Conservation (phyloP, 2,329 filamentous ascomycete genomes). For the Setomelanomma holmii region DNA sequence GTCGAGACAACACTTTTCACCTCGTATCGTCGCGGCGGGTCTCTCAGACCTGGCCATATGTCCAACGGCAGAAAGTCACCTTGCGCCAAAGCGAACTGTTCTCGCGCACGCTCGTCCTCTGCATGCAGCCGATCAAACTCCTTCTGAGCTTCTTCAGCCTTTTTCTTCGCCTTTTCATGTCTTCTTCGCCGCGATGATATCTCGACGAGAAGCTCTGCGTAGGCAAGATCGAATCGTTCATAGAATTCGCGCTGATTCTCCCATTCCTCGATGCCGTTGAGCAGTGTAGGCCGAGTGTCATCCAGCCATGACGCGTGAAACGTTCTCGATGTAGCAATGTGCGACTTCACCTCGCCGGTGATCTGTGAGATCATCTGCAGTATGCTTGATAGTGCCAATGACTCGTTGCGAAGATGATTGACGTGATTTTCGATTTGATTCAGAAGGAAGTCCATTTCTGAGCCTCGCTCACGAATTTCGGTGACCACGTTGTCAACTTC, state of each 20-base stretch:
- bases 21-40: conserved; percentile 45
- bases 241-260: conserved; percentile 82
- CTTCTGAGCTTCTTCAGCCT: conserved; percentile 79
- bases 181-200: conserved; percentile 76
- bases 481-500: conserved; percentile 69
- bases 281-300: conserved; percentile 74
- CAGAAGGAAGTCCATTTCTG: conserved; percentile 78
- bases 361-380: conserved; percentile 73
- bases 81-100: conserved; percentile 80
- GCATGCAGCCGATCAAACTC: conserved; percentile 78
- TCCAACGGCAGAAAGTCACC: conserved; percentile 88
- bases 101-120: conserved; percentile 73
- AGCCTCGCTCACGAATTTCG: conserved; percentile 76
- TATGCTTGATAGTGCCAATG: conserved; percentile 66
- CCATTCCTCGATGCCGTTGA: conserved; percentile 74
- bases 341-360: conserved; percentile 68
- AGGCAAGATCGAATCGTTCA: conserved; percentile 82
- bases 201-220: conserved; percentile 84
- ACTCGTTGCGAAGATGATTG: conserved; percentile 61
- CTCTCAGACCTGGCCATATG: conserved; percentile 73
- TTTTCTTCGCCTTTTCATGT: conserved; percentile 74
- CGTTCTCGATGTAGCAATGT: conserved; percentile 69
- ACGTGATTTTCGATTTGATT: conserved; percentile 69
- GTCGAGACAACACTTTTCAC: conserved; percentile 30
- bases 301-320: conserved; percentile 71